A percentile compares a stretch with the other conserved stretches of the same genome.
phyloP scores from a whole-genome alignment of 2,329 filamentous ascomycete genomes.

The Xylariaceae sp. region DNA sequence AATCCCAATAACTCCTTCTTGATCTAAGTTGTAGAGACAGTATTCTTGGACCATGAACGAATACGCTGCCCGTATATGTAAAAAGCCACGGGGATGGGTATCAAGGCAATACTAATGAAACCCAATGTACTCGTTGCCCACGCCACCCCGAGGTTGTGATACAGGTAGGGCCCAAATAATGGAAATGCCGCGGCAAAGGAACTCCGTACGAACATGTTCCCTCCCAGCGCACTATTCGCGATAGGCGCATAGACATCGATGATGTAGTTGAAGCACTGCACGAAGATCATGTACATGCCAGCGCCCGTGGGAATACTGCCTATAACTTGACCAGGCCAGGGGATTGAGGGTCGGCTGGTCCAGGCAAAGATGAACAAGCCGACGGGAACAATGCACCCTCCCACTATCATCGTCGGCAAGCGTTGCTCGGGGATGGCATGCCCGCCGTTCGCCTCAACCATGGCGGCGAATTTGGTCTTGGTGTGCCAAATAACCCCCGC shows the following conservation, averaged over 20 bases:
- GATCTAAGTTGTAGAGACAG: conserved; percentile 4
- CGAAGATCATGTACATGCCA: conserved; percentile 18
- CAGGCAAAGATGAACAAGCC: conserved; percentile 15
- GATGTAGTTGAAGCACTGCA: conserved; percentile 16
- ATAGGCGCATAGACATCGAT: conserved; percentile 16
- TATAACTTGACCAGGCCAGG: conserved; percentile 11
- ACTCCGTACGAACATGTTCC: conserved; percentile 13
- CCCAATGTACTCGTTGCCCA: conserved; percentile 14
- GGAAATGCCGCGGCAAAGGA: conserved; percentile 13
- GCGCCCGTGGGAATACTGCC: conserved; percentile 12
- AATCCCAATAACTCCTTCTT: too few relatives aligned
- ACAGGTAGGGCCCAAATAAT: conserved; percentile 11
- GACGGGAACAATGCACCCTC: conserved; percentile 8
- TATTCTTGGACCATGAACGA: conserved; percentile 15
- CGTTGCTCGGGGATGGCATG: conserved; percentile 12
- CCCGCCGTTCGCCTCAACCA: conserved; percentile 9
- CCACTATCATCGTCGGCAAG: conserved; percentile 12
- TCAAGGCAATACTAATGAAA: conserved; percentile 14
- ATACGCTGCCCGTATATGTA: conserved; percentile 9
- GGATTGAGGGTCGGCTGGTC: conserved; percentile 3
- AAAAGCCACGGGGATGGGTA: conserved; percentile 11
- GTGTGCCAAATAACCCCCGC: conserved; percentile 15
- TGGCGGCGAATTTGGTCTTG: conserved; percentile 10
- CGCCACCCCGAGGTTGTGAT: conserved; percentile 13
- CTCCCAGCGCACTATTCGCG: conserved; percentile 13